Evolutionary conservation across 1,284 basidiomycete species (phyloP), one percentile per base, ranked within the genome.

Genomic region (Austroboletus sp.): DNA sequence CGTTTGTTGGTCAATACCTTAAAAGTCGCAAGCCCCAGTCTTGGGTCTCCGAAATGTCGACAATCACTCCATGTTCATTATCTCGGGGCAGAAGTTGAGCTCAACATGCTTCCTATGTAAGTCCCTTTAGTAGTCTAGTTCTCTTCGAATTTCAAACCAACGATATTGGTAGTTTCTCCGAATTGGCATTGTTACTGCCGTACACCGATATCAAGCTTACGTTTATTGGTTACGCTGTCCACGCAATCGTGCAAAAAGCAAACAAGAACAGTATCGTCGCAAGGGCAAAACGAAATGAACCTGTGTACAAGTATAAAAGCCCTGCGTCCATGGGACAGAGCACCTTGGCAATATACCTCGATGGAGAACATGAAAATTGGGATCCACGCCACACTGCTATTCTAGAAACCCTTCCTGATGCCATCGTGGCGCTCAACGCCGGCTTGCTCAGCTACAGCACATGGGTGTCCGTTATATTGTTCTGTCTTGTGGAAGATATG

Each of bases 71-170:
- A 53, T 32, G 26, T 72, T 4, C 69, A 72, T 39, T 61, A 67
- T 26, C 52, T 72, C 6, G 70, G 69, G 10, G 57, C 62, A 6
- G 70, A 70, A 52, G 61, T 63, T n/a, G 70, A 72, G 46, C 61
- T 71, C 32, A 73, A 72, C 43, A 71, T 66, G 55, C 52, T 73
- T 17, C 71, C 71, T 23, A 37, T 70, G 71, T 71, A 42, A 32
- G 71, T 63, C 12, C 23, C 23, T 42, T 11, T 25, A 7, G 25
- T 39, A 16, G 19, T 0, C 16, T n/a, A 3, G 1, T 42, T 10
- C 26, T 25, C 36, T 33, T 25, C 9, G 8, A 9, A 27, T 45
- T 40, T 42, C 25, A 44, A 17, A 29, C n/a, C n/a, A n/a, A n/a
- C 8, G 47, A 10, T 16, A 16, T 27, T 30, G 45, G 16, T 43